These are phyloP conservation scores for Rubia peregrina DNA, from an alignment of 305 asterid genomes.

Conservation along the genomic window DNA sequence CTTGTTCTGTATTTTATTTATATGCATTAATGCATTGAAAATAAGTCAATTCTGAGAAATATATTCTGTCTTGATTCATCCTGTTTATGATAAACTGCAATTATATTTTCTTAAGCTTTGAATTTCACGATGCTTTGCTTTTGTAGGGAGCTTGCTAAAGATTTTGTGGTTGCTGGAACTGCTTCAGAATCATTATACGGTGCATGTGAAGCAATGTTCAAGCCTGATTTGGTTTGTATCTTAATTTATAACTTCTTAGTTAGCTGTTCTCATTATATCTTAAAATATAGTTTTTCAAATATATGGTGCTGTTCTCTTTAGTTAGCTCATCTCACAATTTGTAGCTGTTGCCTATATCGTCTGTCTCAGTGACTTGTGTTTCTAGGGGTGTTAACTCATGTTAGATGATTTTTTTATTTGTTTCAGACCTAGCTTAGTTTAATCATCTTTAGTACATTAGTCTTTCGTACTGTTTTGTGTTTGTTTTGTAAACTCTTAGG, in stretches of 20 bases:
- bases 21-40: constrained; percentile 1
- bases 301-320: too few species aligned
- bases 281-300: background rate
- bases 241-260: background rate
- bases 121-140: background rate
- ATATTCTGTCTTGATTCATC: background rate
- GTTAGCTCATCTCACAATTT: background rate
- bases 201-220: constrained; percentile 98
- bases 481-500: background rate
- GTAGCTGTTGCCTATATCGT: background rate
- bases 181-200: constrained; percentile 97
- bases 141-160: constrained; percentile 96
- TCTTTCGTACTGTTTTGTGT: background rate
- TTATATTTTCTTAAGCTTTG: background rate
- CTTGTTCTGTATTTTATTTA: background rate
- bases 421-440: background rate
- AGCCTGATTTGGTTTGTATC: constrained; percentile 76
- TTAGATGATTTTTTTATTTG: background rate
- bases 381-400: background rate
- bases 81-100: background rate
- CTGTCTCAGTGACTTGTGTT: background rate
- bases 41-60: background rate
- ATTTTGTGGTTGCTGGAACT: constrained; percentile 96
- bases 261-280: background rate
- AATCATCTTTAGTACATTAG: too few species aligned